A percentile compares a stretch with the other conserved stretches of the same genome.
Evolutionary conservation across 2,329 filamentous ascomycete genomes (phyloP).

Genomic region (Penicillium sp.): DNA sequence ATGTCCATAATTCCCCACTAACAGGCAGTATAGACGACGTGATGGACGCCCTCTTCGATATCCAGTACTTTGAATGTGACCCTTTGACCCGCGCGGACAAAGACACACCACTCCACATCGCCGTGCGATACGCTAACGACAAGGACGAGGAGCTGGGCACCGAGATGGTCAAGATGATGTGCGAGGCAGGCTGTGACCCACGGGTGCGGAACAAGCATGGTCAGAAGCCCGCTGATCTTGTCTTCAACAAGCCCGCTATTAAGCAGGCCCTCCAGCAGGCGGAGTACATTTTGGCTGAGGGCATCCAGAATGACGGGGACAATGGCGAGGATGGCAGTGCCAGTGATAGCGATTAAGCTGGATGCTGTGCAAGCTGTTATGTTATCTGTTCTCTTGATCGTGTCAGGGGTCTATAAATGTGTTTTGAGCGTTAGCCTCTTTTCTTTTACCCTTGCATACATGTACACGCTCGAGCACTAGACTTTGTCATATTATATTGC

Average conservation of each 20-base stretch:
- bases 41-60: constrained; percentile 46
- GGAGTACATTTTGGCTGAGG: constrained; percentile 47
- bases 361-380: not conserved
- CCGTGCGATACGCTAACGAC: constrained; percentile 46
- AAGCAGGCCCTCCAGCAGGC: constrained; percentile 42
- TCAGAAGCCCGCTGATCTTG: constrained; percentile 45
- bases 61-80: constrained; percentile 48
- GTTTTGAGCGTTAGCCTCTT: constrained; percentile 10
- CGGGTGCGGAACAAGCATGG: constrained; percentile 47
- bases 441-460: not conserved
- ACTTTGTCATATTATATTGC: constrained; percentile 11
- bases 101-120: constrained; percentile 45
- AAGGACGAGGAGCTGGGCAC: constrained; percentile 42
- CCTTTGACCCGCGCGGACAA: constrained; percentile 45
- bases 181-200: constrained; percentile 47
- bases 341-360: constrained; percentile 39
- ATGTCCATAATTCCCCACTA: not conserved
- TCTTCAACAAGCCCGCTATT: constrained; percentile 42
- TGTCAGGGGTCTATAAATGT: not conserved
- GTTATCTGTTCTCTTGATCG: not conserved
- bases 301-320: constrained; percentile 35
- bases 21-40: constrained; percentile 39
- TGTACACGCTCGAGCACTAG: constrained; percentile 11
- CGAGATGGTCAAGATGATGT: constrained; percentile 49
- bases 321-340: constrained; percentile 36